Evolutionary conservation across 352 stramenopile species (phyloP).

Genomic region (Phytophthora ramorum): DNA sequence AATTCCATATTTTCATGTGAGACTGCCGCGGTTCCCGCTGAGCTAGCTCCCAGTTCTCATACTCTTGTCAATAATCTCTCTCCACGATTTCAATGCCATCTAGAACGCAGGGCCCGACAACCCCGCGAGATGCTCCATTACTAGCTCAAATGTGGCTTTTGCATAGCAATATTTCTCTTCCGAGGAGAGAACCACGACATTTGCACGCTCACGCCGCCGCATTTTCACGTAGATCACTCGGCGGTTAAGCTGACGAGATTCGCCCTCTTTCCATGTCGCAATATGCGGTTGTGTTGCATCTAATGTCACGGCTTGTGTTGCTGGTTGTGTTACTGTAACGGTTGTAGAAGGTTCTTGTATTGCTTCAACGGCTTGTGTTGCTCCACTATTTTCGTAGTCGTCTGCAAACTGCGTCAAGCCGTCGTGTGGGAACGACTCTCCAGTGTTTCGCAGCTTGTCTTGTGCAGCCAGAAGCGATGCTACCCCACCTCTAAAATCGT

Average conservation of each 20-base stretch:
- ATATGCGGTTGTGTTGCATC: no score
- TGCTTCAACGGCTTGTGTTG: background rate
- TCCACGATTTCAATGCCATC: no score
- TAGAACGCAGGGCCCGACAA: no score
- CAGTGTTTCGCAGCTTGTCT: background rate
- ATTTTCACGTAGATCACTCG: conserved; percentile 6
- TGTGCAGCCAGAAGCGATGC: background rate
- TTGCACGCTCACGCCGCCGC: background rate
- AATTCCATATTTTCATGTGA: no score
- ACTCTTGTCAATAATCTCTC: no score
- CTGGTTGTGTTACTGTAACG: no score
- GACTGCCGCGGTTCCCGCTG: no score
- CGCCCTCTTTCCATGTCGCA: background rate
- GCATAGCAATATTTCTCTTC: conserved; percentile 5
- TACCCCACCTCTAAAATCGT: no score
- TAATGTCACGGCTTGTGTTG: background rate
- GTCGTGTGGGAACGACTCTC: background rate
- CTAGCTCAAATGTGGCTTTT: conserved; percentile 1
- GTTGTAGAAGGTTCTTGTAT: background rate
- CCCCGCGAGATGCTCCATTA: no score
- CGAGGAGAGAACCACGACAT: conserved; percentile 1
- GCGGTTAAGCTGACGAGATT: background rate
- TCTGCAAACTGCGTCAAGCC: background rate
- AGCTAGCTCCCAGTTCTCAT: no score
- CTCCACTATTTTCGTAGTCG: background rate